phyloP scores from a whole-genome alignment of 202 grass and related monocot species.

The Bolboschoenoplectus hybrid region DNA sequence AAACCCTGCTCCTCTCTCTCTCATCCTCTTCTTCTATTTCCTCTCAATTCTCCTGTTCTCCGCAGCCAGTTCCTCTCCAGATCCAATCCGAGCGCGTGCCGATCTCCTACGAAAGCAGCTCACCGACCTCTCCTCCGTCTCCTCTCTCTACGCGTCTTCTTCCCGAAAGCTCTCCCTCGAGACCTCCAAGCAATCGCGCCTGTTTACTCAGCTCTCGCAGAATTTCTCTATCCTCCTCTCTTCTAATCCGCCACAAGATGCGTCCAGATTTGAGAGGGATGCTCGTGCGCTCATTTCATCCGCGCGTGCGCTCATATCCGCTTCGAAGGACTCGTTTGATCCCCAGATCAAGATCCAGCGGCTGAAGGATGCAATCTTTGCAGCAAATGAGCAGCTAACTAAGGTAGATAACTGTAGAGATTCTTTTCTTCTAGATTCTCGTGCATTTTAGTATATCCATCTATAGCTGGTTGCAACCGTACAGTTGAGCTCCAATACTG shows the following conservation, averaged over 20 bases:
- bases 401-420: slow-evolving; percentile 72
- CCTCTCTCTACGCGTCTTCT: slow-evolving; percentile 64
- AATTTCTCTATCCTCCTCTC: slow-evolving; percentile 53
- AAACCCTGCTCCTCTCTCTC: background rate
- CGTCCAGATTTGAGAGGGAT: slow-evolving; percentile 47
- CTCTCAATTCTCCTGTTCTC: slow-evolving; percentile 22
- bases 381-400: slow-evolving; percentile 79
- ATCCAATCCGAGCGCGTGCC: slow-evolving; percentile 34
- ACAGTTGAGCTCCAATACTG: background rate
- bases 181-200: slow-evolving; percentile 61
- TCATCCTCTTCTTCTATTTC: background rate
- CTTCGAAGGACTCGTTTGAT: slow-evolving; percentile 87
- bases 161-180: slow-evolving; percentile 85
- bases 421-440: slow-evolving; percentile 34
- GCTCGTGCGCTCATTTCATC: slow-evolving; percentile 81
- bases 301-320: slow-evolving; percentile 64
- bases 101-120: slow-evolving; percentile 75
- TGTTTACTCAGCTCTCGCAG: slow-evolving; percentile 73
- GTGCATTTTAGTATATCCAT: background rate
- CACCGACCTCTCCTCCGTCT: slow-evolving; percentile 60
- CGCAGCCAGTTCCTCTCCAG: background rate
- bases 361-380: slow-evolving; percentile 96
- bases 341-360: slow-evolving; percentile 96
- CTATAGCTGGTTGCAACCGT: background rate
- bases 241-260: slow-evolving; percentile 28